These are phyloP conservation scores for Pyrrhoderma noxium DNA, from an alignment of 1,284 basidiomycete genomes.

Conservation along the genomic window DNA sequence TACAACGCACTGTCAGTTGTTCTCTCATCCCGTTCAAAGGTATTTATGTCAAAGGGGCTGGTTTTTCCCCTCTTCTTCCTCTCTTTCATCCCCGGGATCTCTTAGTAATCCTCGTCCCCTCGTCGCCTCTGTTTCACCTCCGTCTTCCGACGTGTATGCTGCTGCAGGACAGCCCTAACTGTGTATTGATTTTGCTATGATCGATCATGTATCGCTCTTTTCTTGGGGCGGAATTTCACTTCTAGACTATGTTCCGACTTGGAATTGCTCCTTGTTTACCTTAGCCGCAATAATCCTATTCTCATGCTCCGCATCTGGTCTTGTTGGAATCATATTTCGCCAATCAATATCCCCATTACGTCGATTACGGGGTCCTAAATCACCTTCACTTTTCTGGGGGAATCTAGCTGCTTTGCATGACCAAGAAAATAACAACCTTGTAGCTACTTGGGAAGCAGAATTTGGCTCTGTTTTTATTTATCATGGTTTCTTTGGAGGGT, in stretches of 20 bases:
- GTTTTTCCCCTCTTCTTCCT: no score
- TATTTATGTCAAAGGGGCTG: no score
- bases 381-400: conserved; percentile 43
- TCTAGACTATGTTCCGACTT: background rate
- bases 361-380: conserved; percentile 32
- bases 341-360: conserved; percentile 34
- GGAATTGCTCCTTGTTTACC: conserved; percentile 1
- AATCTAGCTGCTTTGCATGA: conserved; percentile 51
- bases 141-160: conserved; percentile 39
- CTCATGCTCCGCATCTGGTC: conserved; percentile 26
- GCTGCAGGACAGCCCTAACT: conserved; percentile 12
- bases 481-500: conserved; percentile 46
- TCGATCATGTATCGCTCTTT: no score
- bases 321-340: conserved; percentile 29
- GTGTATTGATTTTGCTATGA: no score
- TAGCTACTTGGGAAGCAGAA: conserved; percentile 38
- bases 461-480: conserved; percentile 50
- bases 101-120: no score
- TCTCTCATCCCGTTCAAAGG: conserved; percentile 6
- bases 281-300: conserved; percentile 19
- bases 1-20: conserved; percentile 25
- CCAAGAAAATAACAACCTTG: conserved; percentile 48
- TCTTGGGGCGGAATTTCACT: no score
- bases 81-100: no score
- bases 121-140: conserved; percentile 38